These are phyloP conservation scores for Rhodomyrtus psidioides DNA, from an alignment of 441 rosid genomes.

Conservation along the genomic window DNA sequence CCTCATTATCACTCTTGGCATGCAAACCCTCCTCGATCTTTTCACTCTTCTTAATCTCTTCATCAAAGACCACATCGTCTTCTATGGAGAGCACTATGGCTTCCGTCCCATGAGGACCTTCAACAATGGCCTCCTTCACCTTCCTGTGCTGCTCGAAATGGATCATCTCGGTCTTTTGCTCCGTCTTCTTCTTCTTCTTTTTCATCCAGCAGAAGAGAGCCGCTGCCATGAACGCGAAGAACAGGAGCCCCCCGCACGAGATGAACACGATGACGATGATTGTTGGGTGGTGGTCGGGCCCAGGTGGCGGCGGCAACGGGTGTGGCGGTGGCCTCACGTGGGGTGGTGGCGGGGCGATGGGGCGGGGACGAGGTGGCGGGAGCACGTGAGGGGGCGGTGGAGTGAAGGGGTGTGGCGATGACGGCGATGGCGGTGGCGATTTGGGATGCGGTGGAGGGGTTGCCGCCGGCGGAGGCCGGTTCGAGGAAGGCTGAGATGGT, in stretches of 20 bases:
- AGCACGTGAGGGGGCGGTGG: background rate
- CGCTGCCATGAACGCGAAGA: constrained; percentile 39
- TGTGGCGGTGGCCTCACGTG: constrained; percentile 8
- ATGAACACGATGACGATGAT: constrained; percentile 51
- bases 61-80: constrained; percentile 58
- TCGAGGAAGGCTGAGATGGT: background rate
- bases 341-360: background rate
- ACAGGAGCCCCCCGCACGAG: constrained; percentile 53
- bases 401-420: constrained; percentile 7
- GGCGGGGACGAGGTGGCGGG: constrained; percentile 3
- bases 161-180: constrained; percentile 23
- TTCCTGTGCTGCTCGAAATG: constrained; percentile 54
- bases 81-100: constrained; percentile 42
- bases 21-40: constrained; percentile 14
- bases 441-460: background rate
- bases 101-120: constrained; percentile 48
- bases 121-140: constrained; percentile 47
- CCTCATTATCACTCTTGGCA: background rate
- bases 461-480: background rate
- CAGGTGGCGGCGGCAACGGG: background rate
- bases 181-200: constrained; percentile 41
- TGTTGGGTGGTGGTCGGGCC: constrained; percentile 23
- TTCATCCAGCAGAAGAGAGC: constrained; percentile 39
- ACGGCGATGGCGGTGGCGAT: background rate
- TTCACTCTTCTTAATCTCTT: constrained; percentile 26